phyloP scores from a whole-genome alignment of 2,329 filamentous ascomycete species.

The Fusarium tricinctum region DNA sequence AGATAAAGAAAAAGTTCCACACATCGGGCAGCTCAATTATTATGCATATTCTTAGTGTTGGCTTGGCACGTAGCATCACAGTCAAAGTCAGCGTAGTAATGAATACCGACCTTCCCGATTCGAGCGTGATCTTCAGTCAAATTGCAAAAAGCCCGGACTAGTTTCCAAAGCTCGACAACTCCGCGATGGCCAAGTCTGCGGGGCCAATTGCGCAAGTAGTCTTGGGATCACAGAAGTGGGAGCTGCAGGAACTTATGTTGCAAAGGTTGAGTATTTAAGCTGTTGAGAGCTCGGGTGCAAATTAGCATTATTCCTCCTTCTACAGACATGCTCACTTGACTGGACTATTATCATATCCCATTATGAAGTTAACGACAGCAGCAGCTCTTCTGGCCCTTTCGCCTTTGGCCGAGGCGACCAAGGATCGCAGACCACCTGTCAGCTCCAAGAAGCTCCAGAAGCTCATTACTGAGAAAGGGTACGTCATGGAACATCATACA shows the following conservation, averaged over 20 bases:
- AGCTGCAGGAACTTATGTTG: conserved; percentile 17
- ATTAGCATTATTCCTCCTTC: fast-evolving
- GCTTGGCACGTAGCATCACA: conserved; percentile 43
- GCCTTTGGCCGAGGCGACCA: conserved; percentile 40
- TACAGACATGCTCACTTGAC: background rate
- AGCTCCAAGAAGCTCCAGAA: conserved; percentile 47
- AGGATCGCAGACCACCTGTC: conserved; percentile 31
- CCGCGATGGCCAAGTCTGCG: conserved; percentile 30
- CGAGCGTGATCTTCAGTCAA: conserved; percentile 14
- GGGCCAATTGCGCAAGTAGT: conserved; percentile 35
- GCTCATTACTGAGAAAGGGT: conserved; percentile 46
- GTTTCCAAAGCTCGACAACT: conserved; percentile 32
- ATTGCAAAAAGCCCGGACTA: conserved; percentile 12
- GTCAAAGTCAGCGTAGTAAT: conserved; percentile 17
- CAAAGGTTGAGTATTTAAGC: background rate
- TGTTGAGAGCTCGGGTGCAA: background rate
- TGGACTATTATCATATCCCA: background rate
- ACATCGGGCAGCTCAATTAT: conserved; percentile 39
- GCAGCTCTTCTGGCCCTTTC: conserved; percentile 47
- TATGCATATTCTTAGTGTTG: conserved; percentile 37
- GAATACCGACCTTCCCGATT: conserved; percentile 40
- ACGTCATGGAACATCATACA: fast-evolving
- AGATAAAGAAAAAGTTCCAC: conserved; percentile 18
- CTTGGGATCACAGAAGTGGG: background rate
- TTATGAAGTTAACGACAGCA: conserved; percentile 41